Base-by-base conservation (phyloP, 441 rosid species). In the Viola pubescens region DNA sequence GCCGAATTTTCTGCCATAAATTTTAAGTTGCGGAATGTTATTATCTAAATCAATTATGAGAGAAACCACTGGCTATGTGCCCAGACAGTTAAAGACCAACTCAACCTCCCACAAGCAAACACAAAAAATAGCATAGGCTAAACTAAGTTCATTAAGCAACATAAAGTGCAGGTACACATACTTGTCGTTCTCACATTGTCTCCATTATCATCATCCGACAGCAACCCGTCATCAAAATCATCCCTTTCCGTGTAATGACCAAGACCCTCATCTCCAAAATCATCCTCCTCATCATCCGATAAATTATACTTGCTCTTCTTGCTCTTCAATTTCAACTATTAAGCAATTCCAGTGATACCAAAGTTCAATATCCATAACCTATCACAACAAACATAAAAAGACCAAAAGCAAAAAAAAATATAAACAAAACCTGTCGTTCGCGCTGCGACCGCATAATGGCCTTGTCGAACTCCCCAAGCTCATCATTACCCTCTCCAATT, bases 271-370 rank as follows among this genome's bases (percentile, higher is more conserved):
- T 66, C 71, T 54, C 72, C 92, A 57, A 76, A 73, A 39, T 77
- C 81, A 34, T 84, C 89, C 5, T 86, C 96, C 68, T 92, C 98
- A 56, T 90, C 94, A 50, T 92, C 98, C 7, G 94, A 86, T 68
- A 92, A 75, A 58, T 89, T 87, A 73, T 77, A 89, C 71, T 78
- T 78, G 64, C 84, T 81, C 78, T 84, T 84, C 77, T 84, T 89
- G 19, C 72, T 74, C 54, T 52, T 52, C 56, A 70, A 48, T 73
- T 82, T 82, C 79, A 82, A 10, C 95, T 87, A 67, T 48, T 0
- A 54, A 43, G 49, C 10, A 59, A 26, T 26, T 26, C 34, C 34
- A 26, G 34, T 26, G 34, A 26, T 2, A 26, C 3, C 34, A 26
- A 26, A 26, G 3, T 2, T 26, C 34, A 26, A 26, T 26, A 26